Conservation (phyloP, 1,284 basidiomycete species). For the Melampsora americana region DNA sequence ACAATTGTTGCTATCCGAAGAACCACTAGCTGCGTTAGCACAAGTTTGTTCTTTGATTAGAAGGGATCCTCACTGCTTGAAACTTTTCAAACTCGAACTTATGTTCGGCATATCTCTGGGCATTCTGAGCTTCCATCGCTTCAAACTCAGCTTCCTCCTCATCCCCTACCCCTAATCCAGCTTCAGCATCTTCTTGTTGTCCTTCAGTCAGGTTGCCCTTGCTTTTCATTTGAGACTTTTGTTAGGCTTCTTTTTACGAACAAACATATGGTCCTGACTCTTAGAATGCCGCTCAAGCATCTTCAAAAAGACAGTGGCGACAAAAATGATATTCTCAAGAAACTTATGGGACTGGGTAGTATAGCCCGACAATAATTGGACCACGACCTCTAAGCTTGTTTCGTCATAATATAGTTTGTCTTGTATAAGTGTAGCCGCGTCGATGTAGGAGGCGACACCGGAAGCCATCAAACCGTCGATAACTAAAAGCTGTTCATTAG, state of each 20-base stretch:
- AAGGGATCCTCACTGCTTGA: conserved; percentile 65
- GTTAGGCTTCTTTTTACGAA: conserved; percentile 66
- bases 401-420: conserved; percentile 89
- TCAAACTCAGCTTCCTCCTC: conserved; percentile 62
- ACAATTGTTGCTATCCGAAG: neutral
- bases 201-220: conserved; percentile 47
- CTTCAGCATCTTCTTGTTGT: conserved; percentile 24
- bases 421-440: conserved; percentile 74
- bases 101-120: conserved; percentile 68
- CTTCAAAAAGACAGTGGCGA: conserved; percentile 73
- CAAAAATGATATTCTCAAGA: conserved; percentile 75
- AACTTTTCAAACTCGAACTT: conserved; percentile 84
- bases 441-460: conserved; percentile 63
- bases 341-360: conserved; percentile 69
- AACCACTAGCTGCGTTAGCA: conserved; percentile 6
- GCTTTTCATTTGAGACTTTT: conserved; percentile 59
- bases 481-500: conserved; percentile 62
- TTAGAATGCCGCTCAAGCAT: conserved; percentile 85
- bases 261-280: conserved; percentile 68
- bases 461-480: conserved; percentile 65
- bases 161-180: conserved; percentile 53
- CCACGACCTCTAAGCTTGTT: conserved; percentile 78
- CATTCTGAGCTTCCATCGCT: conserved; percentile 49
- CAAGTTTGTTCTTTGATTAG: neutral
- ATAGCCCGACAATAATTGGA: conserved; percentile 71